Evolutionary conservation across 371 early-diverging fungal genomes (phyloP).

Genomic region (Mucor velutinosus): DNA sequence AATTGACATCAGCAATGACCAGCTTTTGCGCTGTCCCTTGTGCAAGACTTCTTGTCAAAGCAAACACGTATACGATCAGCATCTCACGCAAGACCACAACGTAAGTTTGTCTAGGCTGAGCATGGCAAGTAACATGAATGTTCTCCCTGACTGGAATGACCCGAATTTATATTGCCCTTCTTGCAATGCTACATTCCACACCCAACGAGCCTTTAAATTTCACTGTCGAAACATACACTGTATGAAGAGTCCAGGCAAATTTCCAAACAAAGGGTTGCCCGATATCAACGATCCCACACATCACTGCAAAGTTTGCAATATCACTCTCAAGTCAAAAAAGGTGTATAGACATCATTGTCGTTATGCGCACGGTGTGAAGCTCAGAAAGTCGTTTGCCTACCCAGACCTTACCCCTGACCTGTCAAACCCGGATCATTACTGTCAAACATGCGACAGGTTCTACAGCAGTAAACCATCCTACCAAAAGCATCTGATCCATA

Average conservation of each 20-base stretch:
- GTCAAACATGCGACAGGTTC: background rate
- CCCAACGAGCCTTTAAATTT: background rate
- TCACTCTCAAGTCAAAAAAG: background rate
- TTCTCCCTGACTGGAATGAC: background rate
- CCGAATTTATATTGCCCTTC: background rate
- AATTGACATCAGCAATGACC: too few relatives aligned
- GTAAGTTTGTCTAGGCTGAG: background rate
- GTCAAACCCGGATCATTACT: background rate
- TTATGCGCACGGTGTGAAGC: background rate
- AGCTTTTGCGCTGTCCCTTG: too few relatives aligned
- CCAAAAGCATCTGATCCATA: background rate
- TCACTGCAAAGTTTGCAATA: background rate
- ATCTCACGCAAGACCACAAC: background rate
- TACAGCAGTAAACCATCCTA: background rate
- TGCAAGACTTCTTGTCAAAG: too few relatives aligned
- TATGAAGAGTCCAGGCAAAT: background rate
- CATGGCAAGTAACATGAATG: background rate
- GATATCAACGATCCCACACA: background rate
- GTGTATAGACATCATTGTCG: background rate
- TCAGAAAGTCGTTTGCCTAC: background rate
- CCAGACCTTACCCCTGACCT: background rate
- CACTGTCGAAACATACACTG: background rate
- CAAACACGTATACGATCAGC: background rate
- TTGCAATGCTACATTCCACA: background rate
- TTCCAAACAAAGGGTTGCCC: background rate